Percentiles rank a stretch among this genome's conserved stretches.
These are phyloP conservation scores for Calonectria naviculata DNA, from an alignment of 2,329 filamentous ascomycete species.

Conservation along the genomic window DNA sequence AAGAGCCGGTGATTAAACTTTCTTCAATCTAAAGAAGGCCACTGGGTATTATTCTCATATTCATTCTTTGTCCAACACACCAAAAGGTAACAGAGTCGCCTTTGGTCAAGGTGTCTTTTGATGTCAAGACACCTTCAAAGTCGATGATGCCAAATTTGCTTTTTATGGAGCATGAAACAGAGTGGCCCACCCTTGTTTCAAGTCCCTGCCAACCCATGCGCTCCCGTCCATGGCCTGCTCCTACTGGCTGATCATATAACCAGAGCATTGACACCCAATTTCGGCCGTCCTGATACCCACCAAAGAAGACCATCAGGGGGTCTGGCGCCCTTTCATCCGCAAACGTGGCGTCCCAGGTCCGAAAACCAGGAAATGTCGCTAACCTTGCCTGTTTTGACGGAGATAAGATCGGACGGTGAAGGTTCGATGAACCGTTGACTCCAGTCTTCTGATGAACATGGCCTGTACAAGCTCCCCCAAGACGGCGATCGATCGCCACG, in stretches of 20 bases:
- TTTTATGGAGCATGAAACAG: not conserved
- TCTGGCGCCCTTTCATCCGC: not conserved
- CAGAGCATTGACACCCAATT: not conserved
- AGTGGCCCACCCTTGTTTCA: not conserved
- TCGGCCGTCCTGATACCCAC: not conserved
- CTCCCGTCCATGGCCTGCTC: not conserved
- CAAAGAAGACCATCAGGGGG: not conserved
- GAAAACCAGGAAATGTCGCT: not conserved
- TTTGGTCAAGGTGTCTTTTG: not conserved
- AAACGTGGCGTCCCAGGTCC: not conserved
- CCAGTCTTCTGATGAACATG: not conserved
- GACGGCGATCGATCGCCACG: not conserved
- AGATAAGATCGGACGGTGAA: not conserved
- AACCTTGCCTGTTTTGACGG: not conserved
- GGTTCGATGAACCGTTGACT: not conserved
- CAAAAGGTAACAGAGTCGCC: not conserved
- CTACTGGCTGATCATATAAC: not conserved
- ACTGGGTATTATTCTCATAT: not conserved
- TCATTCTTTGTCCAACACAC: not conserved
- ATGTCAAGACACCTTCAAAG: not conserved
- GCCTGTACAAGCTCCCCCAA: not conserved
- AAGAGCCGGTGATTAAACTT: too few relatives aligned
- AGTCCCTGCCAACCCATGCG: not conserved
- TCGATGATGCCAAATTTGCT: not conserved
- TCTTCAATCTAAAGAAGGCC: too few relatives aligned